Percentiles rank a stretch among this genome's conserved stretches.
phyloP scores from a whole-genome alignment of 2,329 filamentous ascomycete species.

The Penicillium crustosum region DNA sequence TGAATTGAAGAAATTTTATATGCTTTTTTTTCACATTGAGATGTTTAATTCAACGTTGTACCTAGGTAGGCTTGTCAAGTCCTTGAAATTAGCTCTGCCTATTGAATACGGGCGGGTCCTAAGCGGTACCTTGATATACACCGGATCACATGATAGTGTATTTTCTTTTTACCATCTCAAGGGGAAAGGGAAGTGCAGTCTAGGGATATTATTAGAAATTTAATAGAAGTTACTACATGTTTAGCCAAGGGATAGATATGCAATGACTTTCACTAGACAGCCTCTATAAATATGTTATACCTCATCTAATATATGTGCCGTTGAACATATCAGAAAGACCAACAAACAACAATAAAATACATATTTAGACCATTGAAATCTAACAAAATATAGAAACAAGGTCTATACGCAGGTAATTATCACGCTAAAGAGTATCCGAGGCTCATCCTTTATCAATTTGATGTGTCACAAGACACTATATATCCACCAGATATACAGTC shows the following conservation, averaged over 20 bases:
- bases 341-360: background rate
- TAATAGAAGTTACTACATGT: background rate
- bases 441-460: background rate
- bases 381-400: background rate
- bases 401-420: background rate
- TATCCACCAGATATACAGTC: background rate
- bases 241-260: background rate
- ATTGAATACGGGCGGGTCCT: constrained; percentile 7
- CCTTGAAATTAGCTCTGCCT: constrained; percentile 12
- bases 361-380: background rate
- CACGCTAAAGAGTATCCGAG: constrained; percentile 1
- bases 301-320: background rate
- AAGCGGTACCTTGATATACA: constrained; percentile 7
- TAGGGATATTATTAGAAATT: background rate
- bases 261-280: background rate
- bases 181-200: background rate
- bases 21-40: background rate
- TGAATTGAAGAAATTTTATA: background rate
- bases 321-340: background rate
- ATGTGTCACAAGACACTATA: constrained; percentile 3
- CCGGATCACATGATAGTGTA: constrained; percentile 10
- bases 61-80: constrained; percentile 2
- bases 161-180: background rate
- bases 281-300: background rate
- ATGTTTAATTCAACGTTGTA: background rate